Conservation (phyloP, 225 moss, liverwort and hornwort species). For the Bryum argenteum region DNA sequence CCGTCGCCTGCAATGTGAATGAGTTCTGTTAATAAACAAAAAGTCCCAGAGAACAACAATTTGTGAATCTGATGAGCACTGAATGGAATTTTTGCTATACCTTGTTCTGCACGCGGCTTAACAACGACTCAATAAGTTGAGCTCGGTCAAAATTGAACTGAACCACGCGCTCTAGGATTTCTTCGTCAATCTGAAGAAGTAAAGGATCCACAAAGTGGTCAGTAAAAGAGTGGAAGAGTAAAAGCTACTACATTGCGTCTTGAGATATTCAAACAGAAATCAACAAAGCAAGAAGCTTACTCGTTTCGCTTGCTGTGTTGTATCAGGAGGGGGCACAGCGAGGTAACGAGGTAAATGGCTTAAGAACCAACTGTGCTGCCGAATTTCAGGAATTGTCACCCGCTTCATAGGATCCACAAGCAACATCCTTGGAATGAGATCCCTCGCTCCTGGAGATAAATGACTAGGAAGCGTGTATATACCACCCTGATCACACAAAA, state of each 20-base stretch:
- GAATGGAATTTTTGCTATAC: slow-evolving; percentile 24
- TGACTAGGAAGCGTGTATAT: slow-evolving; percentile 61
- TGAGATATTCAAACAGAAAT: neutral
- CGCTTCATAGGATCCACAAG: slow-evolving; percentile 65
- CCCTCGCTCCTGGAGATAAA: slow-evolving; percentile 61
- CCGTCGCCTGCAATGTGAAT: slow-evolving; percentile 45
- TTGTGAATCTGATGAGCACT: neutral
- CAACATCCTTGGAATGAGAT: slow-evolving; percentile 61
- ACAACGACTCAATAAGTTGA: slow-evolving; percentile 48
- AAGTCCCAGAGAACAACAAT: neutral
- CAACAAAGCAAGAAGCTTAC: slow-evolving; percentile 23
- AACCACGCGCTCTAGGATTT: slow-evolving; percentile 52
- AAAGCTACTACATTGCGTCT: neutral
- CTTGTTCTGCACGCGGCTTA: slow-evolving; percentile 48
- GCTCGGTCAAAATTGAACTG: slow-evolving; percentile 48
- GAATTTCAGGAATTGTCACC: slow-evolving; percentile 60
- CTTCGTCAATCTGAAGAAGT: slow-evolving; percentile 50
- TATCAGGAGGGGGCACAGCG: slow-evolving; percentile 61
- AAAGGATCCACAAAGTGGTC: slow-evolving; percentile 6
- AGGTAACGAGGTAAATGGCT: slow-evolving; percentile 59
- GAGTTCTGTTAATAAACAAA: neutral
- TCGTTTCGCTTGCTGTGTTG: slow-evolving; percentile 58
- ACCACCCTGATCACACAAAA: slow-evolving; percentile 49
- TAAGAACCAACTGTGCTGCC: slow-evolving; percentile 55
- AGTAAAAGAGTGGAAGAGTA: neutral